These are phyloP conservation scores for Carex parvula DNA, from an alignment of 176 grass and related monocot genomes.

Conservation along the genomic window DNA sequence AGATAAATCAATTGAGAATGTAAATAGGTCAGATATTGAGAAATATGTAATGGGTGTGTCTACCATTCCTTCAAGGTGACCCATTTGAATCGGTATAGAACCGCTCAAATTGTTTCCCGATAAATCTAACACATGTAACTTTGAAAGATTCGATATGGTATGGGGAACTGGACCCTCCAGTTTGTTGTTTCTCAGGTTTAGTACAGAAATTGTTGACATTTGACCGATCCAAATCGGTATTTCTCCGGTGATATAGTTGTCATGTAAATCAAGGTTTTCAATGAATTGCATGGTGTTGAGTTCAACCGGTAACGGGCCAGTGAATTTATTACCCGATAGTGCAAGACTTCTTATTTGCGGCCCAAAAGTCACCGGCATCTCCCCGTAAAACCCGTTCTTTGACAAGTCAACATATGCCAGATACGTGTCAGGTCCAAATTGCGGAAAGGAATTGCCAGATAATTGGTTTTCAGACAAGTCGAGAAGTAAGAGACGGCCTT, in stretches of 20 bases:
- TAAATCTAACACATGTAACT: conserved; percentile 24
- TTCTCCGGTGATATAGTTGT: conserved; percentile 9
- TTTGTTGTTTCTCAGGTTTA: conserved; percentile 30
- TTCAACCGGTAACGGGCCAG: neutral
- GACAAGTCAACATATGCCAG: conserved; percentile 27
- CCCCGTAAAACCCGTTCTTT: conserved; percentile 17
- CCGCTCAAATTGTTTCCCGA: conserved; percentile 29
- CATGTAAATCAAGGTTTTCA: conserved; percentile 27
- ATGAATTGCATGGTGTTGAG: conserved; percentile 17
- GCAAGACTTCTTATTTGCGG: conserved; percentile 22
- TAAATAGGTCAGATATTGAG: conserved; percentile 30
- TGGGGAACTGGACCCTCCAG: conserved; percentile 9
- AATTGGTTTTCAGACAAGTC: conserved; percentile 28
- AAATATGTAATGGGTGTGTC: conserved; percentile 30
- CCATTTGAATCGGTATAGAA: conserved; percentile 11
- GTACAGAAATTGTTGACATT: conserved; percentile 22
- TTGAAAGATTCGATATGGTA: conserved; percentile 21
- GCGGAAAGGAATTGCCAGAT: conserved; percentile 14
- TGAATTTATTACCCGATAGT: conserved; percentile 24
- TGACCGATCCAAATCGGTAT: neutral
- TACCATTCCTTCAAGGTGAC: conserved; percentile 27
- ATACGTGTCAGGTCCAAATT: conserved; percentile 6
- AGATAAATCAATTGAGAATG: conserved; percentile 23
- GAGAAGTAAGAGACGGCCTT: conserved; percentile 17
- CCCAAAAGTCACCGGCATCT: conserved; percentile 15